Percentiles rank a stretch among this genome's conserved stretches.
These are phyloP conservation scores for Phytophthora idaei DNA, from an alignment of 352 stramenopile species.

Conservation along the genomic window DNA sequence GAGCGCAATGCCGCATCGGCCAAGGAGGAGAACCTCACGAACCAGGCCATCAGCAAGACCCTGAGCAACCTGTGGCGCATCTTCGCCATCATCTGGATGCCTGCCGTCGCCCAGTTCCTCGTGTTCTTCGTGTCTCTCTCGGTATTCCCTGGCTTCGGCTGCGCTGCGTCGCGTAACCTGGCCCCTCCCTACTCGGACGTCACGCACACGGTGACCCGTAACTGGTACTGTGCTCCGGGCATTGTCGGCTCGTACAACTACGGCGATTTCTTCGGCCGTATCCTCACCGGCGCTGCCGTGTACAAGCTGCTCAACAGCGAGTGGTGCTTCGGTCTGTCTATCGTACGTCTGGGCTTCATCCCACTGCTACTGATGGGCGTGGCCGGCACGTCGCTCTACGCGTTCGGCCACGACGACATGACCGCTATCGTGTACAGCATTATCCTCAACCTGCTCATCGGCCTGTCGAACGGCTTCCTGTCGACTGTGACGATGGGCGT, in stretches of 20 bases:
- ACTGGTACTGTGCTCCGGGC: conserved; percentile 60
- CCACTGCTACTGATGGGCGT: conserved; percentile 65
- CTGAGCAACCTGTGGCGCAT: conserved; percentile 54
- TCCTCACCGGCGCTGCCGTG: conserved; percentile 50
- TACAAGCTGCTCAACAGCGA: conserved; percentile 67
- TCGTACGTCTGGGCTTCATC: conserved; percentile 60
- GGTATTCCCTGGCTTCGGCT: conserved; percentile 64
- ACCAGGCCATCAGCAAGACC: conserved; percentile 35
- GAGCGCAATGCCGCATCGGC: conserved; percentile 45
- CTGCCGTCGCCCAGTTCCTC: conserved; percentile 53
- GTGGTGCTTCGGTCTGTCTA: conserved; percentile 42
- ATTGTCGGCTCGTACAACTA: conserved; percentile 71
- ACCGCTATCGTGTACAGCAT: conserved; percentile 46
- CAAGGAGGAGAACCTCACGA: conserved; percentile 36
- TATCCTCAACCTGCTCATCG: conserved; percentile 55
- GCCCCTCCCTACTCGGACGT: conserved; percentile 31
- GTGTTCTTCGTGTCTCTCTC: conserved; percentile 67
- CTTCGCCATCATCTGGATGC: conserved; percentile 55
- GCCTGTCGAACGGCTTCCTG: conserved; percentile 57
- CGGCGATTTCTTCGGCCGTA: conserved; percentile 62
- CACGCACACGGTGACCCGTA: conserved; percentile 17
- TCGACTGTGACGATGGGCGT: conserved; percentile 70
- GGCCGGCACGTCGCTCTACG: conserved; percentile 54
- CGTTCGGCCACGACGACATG: conserved; percentile 43
- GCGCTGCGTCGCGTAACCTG: conserved; percentile 44